These are phyloP conservation scores for Fusarium azukiicola DNA, from an alignment of 2,329 filamentous ascomycete genomes.

Conservation along the genomic window DNA sequence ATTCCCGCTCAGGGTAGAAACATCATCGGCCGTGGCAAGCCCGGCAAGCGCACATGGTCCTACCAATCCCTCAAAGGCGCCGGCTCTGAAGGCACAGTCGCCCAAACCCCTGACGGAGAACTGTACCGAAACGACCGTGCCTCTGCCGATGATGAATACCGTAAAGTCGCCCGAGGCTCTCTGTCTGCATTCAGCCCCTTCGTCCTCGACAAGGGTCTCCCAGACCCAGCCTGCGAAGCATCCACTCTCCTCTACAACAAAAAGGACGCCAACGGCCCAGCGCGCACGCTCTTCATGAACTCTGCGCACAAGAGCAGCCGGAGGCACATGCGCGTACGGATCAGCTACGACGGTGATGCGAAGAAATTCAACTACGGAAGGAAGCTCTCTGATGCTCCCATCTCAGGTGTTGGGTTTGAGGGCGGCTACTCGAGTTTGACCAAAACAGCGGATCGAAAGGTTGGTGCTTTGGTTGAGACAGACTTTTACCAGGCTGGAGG, in stretches of 20 bases:
- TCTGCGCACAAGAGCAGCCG: conserved; percentile 42
- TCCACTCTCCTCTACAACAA: conserved; percentile 10
- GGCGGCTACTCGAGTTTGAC: conserved; percentile 48
- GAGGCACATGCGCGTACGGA: conserved; percentile 40
- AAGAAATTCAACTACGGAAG: conserved; percentile 42
- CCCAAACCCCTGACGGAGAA: background rate
- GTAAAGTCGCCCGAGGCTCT: conserved; percentile 5
- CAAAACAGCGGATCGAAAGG: conserved; percentile 44
- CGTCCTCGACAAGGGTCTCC: background rate
- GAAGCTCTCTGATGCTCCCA: conserved; percentile 36
- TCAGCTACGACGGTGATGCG: conserved; percentile 46
- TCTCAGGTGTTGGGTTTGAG: conserved; percentile 39
- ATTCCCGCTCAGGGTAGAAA: conserved; percentile 2
- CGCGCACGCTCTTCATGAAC: conserved; percentile 45
- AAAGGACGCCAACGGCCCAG: conserved; percentile 29
- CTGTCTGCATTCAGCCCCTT: background rate
- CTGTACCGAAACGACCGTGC: conserved; percentile 9
- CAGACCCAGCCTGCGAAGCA: conserved; percentile 5
- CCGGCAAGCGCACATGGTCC: background rate
- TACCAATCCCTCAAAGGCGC: conserved; percentile 2
- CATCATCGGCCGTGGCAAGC: background rate
- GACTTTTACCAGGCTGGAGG: conserved; percentile 41
- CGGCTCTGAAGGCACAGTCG: background rate
- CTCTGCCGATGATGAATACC: background rate
- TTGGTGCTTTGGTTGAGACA: conserved; percentile 46